Evolutionary conservation across 148 eudicot genomes (phyloP), one percentile per base, ranked within the genome.

Genomic region (Euryodendron excelsum): DNA sequence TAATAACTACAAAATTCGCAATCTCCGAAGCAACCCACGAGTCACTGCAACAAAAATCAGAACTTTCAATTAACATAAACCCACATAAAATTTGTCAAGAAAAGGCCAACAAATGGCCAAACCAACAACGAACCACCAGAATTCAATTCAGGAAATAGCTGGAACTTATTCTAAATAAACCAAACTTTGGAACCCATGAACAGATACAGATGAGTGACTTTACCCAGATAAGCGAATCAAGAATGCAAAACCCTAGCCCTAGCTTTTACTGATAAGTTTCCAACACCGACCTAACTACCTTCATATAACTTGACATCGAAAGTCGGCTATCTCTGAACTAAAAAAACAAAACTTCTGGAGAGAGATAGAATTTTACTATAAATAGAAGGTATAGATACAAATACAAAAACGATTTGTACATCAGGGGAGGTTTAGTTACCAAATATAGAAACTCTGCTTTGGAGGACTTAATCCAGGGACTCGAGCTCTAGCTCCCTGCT

Each of bases 21-120:
- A 37, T 76, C 41, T 66, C 69, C 66, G n/a, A 64, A 50, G 30
- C 82, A 23, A 30, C 45, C 69, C 77, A 61, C 48, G 25, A 55
- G 14, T 21, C 31, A 41, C 65, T 66, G 78, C 47, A 80, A 74
- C 34, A 67, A 63, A 48, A 48, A 13, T 14, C 31, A 53, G 9
- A 55, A 3, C 30, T 14, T 23, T 36, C 23, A 25, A 50, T 33
- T 1, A 13, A 56, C n/a, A 13, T n/a, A 25, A 60, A 14, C 27
- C 45, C 65, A 5, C 1, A 17, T 31, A 6, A 25, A 53, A 72
- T 25, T 31, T 55, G 3, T 52, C 44, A 56, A 34, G 15, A 63
- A 18, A 30, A 34, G 2, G 33, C n/a, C 61, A 59, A 64, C 30
- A 70, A 31, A 71, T 36, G 55, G 37, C 50, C 69, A 52, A 45